Base-by-base conservation (phyloP, 805 yeast species). In the Grigorovia transvaalensis region DNA sequence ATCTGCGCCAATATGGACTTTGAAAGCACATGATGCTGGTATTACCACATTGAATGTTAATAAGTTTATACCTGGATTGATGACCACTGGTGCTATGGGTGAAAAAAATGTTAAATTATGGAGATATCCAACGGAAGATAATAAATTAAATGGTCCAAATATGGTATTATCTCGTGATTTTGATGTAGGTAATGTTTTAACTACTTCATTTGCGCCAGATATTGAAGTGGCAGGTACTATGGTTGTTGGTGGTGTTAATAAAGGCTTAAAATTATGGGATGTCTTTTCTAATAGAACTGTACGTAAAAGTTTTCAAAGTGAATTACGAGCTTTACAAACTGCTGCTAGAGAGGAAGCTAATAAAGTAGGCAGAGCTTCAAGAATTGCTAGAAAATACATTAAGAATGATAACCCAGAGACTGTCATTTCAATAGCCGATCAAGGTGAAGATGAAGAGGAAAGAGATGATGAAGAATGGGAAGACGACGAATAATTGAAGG, bases 21-120 rank as follows among this genome's bases (percentile, higher is more conserved):
- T 93, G 59, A 96, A 93, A 68, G 98, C 98, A 2, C 99, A 93
- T 67, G 98, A 93, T 70, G 79, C 95, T 2, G 97, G 96, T 55
- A 84, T 93, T 55, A 84, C 96, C 4, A 75, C 91, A 1, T 76
- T 93, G 58, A 84, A 84, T 58, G 76, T 83, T 41, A 90, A 88
- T 70, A 64, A 66, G 27, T 78, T 73, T 63, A 66, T 88, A 35
- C 82, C 83, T 27, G 93, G 91, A 18, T 71, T 87, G 74, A 68
- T 93, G 63, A 80, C 82, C 23, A 88, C 98, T 1, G 83, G 93
- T 49, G 96, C 96, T 6, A 85, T 86, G 89, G 87, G 90, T 51
- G 99, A 93, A 61, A 87, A 86, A 69, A 69, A 71, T 12, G 80
- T 89, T 51, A 93, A 93, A 69, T 71, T 93, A 50, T 93, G 99